A percentile compares a stretch with the other conserved stretches of the same genome.
Evolutionary conservation across 2,329 filamentous ascomycete species (phyloP).

Genomic region (Colletotrichum eleusines): DNA sequence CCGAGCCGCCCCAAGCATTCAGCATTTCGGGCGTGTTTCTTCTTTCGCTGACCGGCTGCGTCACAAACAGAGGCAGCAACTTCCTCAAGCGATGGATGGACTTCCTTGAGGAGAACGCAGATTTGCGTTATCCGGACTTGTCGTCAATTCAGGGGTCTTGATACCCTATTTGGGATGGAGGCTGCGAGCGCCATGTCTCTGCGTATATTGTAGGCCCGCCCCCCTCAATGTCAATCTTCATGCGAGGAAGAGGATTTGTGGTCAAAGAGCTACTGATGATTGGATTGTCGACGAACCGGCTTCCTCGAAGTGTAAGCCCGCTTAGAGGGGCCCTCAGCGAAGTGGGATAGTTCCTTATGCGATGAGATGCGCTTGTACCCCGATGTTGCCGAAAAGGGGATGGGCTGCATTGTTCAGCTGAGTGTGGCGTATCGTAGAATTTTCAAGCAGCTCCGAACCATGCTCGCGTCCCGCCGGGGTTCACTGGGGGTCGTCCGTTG

Average conservation of each 20-base stretch:
- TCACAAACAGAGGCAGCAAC: slow-evolving; percentile 74
- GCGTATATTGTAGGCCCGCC: background rate
- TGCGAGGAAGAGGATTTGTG: slow-evolving; percentile 23
- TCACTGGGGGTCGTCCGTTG: slow-evolving; percentile 27
- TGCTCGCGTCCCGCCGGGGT: slow-evolving; percentile 17
- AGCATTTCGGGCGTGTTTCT: slow-evolving; percentile 31
- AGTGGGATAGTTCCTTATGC: slow-evolving; percentile 37
- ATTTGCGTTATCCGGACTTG: slow-evolving; percentile 87
- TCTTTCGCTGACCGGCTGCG: slow-evolving; percentile 38
- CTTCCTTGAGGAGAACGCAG: slow-evolving; percentile 88
- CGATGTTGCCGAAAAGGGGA: slow-evolving; percentile 25
- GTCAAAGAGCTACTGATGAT: slow-evolving; percentile 33
- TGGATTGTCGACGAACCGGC: slow-evolving; percentile 32
- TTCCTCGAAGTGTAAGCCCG: slow-evolving; percentile 23
- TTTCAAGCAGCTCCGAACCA: slow-evolving; percentile 23
- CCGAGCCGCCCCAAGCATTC: slow-evolving; percentile 26
- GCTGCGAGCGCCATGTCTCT: slow-evolving; percentile 8
- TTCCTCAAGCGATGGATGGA: slow-evolving; percentile 94
- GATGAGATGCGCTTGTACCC: slow-evolving; percentile 24
- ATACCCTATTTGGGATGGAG: slow-evolving; percentile 25
- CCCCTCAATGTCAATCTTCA: slow-evolving; percentile 27
- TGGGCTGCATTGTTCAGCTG: slow-evolving; percentile 18
- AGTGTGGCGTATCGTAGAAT: slow-evolving; percentile 36
- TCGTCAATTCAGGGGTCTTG: slow-evolving; percentile 50
- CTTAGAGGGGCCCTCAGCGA: slow-evolving; percentile 20